phyloP scores from a whole-genome alignment of 1,139 yeast species.

The Nakaseomyces nivariensis region DNA sequence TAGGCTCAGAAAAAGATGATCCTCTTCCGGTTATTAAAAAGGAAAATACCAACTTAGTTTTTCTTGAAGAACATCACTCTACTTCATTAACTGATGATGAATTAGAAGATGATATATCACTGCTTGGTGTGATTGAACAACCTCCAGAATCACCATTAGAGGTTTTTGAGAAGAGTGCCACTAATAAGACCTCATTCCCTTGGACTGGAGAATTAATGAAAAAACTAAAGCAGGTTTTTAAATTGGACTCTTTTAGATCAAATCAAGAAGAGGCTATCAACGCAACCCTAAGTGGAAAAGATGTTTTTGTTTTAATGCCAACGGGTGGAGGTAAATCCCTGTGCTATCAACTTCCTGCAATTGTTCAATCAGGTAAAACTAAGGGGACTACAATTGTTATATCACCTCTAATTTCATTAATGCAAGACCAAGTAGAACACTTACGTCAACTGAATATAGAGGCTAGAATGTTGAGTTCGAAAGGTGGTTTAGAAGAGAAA shows the following conservation, averaged over 20 bases:
- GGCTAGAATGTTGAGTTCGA: conserved; percentile 87
- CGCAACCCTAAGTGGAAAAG: conserved; percentile 70
- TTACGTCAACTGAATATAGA: conserved; percentile 52
- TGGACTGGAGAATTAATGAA: conserved; percentile 61
- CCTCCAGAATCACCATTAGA: neutral
- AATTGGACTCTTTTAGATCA: conserved; percentile 58
- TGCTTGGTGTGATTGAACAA: conserved; percentile 8
- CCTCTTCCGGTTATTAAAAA: conserved; percentile 9
- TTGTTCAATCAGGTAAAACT: conserved; percentile 63
- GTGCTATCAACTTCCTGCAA: conserved; percentile 92
- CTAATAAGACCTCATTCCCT: conserved; percentile 30
- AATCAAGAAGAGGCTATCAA: conserved; percentile 84
- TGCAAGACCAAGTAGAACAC: conserved; percentile 96
- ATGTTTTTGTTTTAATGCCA: conserved; percentile 94
- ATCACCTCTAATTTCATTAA: conserved; percentile 87
- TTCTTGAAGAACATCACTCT: conserved; percentile 1
- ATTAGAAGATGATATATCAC: conserved; percentile 16
- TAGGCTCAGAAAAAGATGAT: conserved; percentile 10
- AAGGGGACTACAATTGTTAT: conserved; percentile 83
- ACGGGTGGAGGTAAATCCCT: conserved; percentile 98
- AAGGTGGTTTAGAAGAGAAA: conserved; percentile 55
- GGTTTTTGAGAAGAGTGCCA: neutral
- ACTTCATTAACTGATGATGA: conserved; percentile 9
- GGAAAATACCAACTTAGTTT: conserved; percentile 5
- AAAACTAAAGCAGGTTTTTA: conserved; percentile 50